phyloP scores from a whole-genome alignment of 1,284 basidiomycete species.

The Cryptococcus hybrid region DNA sequence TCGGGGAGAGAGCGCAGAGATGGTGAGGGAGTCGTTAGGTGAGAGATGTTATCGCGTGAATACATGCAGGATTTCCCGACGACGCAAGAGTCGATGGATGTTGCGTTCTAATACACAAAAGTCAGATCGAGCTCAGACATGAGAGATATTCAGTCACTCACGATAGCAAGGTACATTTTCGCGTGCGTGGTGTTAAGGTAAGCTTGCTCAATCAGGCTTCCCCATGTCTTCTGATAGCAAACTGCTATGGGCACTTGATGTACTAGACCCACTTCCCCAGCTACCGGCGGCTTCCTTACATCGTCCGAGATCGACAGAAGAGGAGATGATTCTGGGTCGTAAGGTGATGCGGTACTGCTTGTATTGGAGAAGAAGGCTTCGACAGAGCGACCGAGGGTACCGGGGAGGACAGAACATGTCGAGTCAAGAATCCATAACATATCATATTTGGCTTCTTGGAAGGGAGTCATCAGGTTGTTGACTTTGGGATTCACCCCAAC shows the following conservation, averaged over 20 bases:
- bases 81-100: conserved; percentile 89
- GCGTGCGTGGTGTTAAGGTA: conserved; percentile 97
- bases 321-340: conserved; percentile 36
- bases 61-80: conserved; percentile 97
- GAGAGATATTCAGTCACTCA: conserved; percentile 20
- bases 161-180: conserved; percentile 97
- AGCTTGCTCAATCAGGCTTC: conserved; percentile 84
- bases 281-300: conserved; percentile 22
- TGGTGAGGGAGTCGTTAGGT: conserved; percentile 40
- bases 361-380: conserved; percentile 56
- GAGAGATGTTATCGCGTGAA: conserved; percentile 69
- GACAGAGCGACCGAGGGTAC: conserved; percentile 83
- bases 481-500: conserved; percentile 96
- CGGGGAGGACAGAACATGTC: conserved; percentile 74
- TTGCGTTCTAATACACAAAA: conserved; percentile 46
- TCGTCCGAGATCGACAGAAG: conserved; percentile 31
- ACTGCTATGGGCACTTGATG: conserved; percentile 95
- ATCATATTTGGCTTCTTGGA: conserved; percentile 75
- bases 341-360: conserved; percentile 18
- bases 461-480: conserved; percentile 89
- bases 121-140: background rate
- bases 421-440: conserved; percentile 97
- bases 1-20: conserved; percentile 26
- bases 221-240: conserved; percentile 64
- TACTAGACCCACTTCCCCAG: conserved; percentile 70